Conservation (phyloP, 257 asterid species). For the Nicotiana tomentosiformis region DNA sequence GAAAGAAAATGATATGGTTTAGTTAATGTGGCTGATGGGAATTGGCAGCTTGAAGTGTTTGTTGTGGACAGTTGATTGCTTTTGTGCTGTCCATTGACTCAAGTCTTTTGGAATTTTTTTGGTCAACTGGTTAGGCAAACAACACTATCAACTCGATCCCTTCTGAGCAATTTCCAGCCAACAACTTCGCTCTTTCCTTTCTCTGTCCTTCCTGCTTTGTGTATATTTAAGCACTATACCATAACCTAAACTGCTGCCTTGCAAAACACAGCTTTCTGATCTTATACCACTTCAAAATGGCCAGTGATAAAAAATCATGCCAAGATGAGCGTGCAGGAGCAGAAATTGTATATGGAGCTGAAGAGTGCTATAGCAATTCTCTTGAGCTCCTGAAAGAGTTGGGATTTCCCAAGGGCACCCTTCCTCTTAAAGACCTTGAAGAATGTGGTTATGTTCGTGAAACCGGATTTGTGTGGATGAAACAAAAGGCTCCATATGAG, state of each 20-base stretch:
- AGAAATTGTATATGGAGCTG: constrained; percentile 58
- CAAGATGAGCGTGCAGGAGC: constrained; percentile 48
- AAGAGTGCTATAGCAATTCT: constrained; percentile 58
- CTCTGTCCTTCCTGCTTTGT: constrained; percentile 4
- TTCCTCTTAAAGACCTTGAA: constrained; percentile 77
- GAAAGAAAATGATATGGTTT: not conserved
- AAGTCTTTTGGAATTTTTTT: not conserved
- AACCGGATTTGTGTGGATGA: constrained; percentile 94
- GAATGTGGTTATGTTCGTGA: constrained; percentile 85
- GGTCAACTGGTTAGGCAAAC: constrained; percentile 17
- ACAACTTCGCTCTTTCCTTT: constrained; percentile 15
- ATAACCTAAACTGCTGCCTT: not conserved
- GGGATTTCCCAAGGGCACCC: constrained; percentile 80
- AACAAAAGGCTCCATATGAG: constrained; percentile 70
- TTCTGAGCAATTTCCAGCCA: constrained; percentile 45
- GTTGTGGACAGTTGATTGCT: not conserved
- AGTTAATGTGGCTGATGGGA: not conserved
- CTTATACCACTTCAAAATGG: constrained; percentile 28
- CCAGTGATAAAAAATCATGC: constrained; percentile 21
- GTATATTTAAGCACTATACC: constrained; percentile 27
- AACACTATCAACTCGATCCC: constrained; percentile 19
- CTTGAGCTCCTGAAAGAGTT: constrained; percentile 51
- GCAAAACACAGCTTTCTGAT: not conserved
- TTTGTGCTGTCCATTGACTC: not conserved
- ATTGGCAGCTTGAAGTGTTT: not conserved